Evolutionary conservation across 208 protist species (phyloP).

Genomic region (Leishmania lainsoni): DNA sequence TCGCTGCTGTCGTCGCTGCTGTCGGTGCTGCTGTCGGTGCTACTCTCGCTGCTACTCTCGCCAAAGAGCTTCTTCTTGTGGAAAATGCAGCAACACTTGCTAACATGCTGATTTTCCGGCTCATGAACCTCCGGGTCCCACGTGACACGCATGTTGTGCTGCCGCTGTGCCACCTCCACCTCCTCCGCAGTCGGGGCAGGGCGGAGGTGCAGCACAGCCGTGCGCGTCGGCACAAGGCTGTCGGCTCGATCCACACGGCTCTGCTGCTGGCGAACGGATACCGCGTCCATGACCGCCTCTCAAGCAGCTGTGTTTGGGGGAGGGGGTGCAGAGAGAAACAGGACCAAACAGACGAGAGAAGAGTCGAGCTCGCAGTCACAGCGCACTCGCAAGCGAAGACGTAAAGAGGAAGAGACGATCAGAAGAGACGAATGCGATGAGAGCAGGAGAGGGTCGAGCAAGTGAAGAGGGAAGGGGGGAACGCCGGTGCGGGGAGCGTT

Average conservation of each 20-base stretch:
- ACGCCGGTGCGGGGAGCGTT: no score
- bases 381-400: neutral
- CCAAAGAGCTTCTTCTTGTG: constrained; percentile 91
- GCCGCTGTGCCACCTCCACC: constrained; percentile 20
- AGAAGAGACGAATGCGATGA: neutral
- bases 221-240: constrained; percentile 26
- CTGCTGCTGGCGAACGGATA: constrained; percentile 16
- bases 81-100: constrained; percentile 89
- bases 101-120: constrained; percentile 69
- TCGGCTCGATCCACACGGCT: constrained; percentile 1
- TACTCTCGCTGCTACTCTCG: constrained; percentile 77
- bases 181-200: constrained; percentile 23
- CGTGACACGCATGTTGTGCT: constrained; percentile 42
- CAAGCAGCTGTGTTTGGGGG: neutral
- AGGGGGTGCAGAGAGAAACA: neutral
- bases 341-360: neutral
- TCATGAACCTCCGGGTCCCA: constrained; percentile 63
- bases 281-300: constrained; percentile 12
- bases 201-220: constrained; percentile 36
- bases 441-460: neutral
- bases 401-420: neutral
- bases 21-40: constrained; percentile 26
- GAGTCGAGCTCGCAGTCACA: neutral
- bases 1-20: constrained; percentile 17
- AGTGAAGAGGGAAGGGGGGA: no score